These are phyloP conservation scores for Drosera capensis DNA, from an alignment of 148 eudicot genomes.

Conservation along the genomic window DNA sequence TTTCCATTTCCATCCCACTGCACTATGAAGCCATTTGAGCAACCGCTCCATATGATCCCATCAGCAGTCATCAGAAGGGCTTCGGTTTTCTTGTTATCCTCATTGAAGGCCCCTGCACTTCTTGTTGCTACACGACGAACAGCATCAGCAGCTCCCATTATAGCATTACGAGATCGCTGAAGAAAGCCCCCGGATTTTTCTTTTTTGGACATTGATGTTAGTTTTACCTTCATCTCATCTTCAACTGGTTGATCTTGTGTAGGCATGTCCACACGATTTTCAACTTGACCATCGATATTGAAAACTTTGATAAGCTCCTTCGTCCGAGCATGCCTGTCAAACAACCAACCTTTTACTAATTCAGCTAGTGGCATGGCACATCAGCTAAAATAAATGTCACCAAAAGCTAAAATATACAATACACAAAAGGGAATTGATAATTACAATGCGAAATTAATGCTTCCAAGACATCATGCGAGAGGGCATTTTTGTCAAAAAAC, in stretches of 20 bases:
- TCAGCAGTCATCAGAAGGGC: conserved; percentile 57
- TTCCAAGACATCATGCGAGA: no score
- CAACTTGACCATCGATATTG: conserved; percentile 70
- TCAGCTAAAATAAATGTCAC: background rate
- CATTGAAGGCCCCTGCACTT: conserved; percentile 60
- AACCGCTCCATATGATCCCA: conserved; percentile 75
- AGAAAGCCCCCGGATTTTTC: conserved; percentile 80
- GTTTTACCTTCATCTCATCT: conserved; percentile 69
- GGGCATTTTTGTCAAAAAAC: no score
- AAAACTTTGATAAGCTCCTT: conserved; percentile 82
- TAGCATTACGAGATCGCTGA: conserved; percentile 83
- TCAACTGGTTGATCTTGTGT: conserved; percentile 47
- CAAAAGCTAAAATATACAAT: background rate
- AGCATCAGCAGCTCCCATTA: conserved; percentile 97
- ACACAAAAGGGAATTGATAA: no score
- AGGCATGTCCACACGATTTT: conserved; percentile 69
- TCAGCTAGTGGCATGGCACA: background rate
- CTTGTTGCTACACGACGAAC: conserved; percentile 85
- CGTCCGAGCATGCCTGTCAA: conserved; percentile 89
- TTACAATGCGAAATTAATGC: no score
- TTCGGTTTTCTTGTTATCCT: conserved; percentile 80
- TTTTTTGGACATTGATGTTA: conserved; percentile 59
- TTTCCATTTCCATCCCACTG: conserved; percentile 86
- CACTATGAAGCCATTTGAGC: conserved; percentile 53
- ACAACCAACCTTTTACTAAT: background rate